A percentile compares a stretch with the other conserved stretches of the same genome.
phyloP scores from a whole-genome alignment of 1,284 basidiomycete genomes.

The Austroboletus niveus region DNA sequence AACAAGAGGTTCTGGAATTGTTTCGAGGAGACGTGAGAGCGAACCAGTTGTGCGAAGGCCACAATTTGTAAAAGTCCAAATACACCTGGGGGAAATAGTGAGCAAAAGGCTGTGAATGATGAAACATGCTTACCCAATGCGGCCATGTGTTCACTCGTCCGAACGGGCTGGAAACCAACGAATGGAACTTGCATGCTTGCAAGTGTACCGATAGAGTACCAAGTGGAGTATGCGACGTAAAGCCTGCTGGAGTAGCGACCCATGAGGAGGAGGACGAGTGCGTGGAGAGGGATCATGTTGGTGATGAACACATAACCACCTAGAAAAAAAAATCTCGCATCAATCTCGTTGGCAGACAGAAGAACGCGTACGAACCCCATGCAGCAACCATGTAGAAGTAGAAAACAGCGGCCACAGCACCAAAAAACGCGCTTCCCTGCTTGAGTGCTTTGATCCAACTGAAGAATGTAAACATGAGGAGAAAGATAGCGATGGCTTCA shows the following conservation, averaged over 20 bases:
- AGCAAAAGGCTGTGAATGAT: background rate
- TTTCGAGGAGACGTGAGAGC: conserved; percentile 87
- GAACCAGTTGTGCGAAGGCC: conserved; percentile 88
- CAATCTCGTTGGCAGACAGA: background rate
- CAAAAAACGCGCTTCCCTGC: conserved; percentile 89
- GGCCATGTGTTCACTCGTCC: conserved; percentile 98
- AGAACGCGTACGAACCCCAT: conserved; percentile 69
- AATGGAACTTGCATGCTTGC: conserved; percentile 99
- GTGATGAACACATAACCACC: conserved; percentile 99
- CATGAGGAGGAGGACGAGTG: conserved; percentile 92
- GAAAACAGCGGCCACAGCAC: conserved; percentile 89
- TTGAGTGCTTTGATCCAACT: conserved; percentile 98
- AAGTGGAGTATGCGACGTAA: conserved; percentile 95
- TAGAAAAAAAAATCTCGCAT: conserved; percentile 26
- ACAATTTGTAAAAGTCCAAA: conserved; percentile 97
- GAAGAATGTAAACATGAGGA: conserved; percentile 99
- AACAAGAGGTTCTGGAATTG: conserved; percentile 89
- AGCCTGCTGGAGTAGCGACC: conserved; percentile 92
- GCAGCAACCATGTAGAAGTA: conserved; percentile 99
- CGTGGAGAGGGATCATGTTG: conserved; percentile 99
- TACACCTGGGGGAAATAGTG: conserved; percentile 54
- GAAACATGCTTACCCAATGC: conserved; percentile 66
- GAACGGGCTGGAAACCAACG: conserved; percentile 98
- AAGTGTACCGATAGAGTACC: conserved; percentile 97
- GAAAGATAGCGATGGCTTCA: conserved; percentile 99